These are phyloP conservation scores for Cyberlindnera suaveolens DNA, from an alignment of 805 yeast genomes.

Conservation along the genomic window DNA sequence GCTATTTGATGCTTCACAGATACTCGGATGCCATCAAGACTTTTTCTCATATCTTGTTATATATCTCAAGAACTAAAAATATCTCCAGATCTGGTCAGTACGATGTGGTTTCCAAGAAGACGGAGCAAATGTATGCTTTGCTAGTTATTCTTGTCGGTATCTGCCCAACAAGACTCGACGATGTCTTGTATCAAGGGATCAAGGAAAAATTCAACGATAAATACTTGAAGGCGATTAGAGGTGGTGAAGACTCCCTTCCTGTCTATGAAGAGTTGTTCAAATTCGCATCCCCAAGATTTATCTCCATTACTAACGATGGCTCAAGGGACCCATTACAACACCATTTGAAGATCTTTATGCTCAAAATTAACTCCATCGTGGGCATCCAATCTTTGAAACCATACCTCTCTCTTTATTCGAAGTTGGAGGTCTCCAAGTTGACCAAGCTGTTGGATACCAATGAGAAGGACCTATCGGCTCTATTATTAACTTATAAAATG, in stretches of 20 bases:
- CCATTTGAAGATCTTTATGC: constrained; percentile 39
- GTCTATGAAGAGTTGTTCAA: constrained; percentile 40
- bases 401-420: constrained; percentile 40
- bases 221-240: constrained; percentile 33
- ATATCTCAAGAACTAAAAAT: constrained; percentile 40
- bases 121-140: constrained; percentile 47
- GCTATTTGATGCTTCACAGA: constrained; percentile 44
- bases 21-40: constrained; percentile 45
- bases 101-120: constrained; percentile 39
- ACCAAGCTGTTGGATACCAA: constrained; percentile 32
- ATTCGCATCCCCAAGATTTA: constrained; percentile 44
- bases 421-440: constrained; percentile 37
- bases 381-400: constrained; percentile 36
- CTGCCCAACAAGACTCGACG: constrained; percentile 42
- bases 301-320: constrained; percentile 32
- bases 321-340: constrained; percentile 36
- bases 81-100: constrained; percentile 37
- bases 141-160: constrained; percentile 40
- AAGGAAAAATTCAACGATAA: constrained; percentile 44
- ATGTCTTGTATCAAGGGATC: constrained; percentile 35
- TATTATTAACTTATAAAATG: constrained; percentile 38
- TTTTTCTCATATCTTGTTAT: constrained; percentile 40
- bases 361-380: constrained; percentile 32
- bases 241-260: constrained; percentile 35
- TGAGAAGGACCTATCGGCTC: constrained; percentile 30